Evolutionary conservation across 108 stramenopile genomes (phyloP), one percentile per base, ranked within the genome.

Genomic region (Nannochloropsis gaditana): DNA sequence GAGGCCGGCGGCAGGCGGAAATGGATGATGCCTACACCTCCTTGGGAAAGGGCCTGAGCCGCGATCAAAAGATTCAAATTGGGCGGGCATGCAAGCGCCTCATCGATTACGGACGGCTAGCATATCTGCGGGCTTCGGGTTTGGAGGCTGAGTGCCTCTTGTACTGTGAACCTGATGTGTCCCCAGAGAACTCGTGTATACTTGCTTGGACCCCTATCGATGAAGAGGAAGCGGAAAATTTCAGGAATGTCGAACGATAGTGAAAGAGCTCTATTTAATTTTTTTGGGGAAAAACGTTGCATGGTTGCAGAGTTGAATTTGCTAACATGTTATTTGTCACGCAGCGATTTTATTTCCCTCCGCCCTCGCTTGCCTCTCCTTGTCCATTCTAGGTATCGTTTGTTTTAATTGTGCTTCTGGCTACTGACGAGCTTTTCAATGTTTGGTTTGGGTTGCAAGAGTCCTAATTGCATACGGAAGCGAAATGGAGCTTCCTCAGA

Each of bases 1-100:
- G 45, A 3, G 83, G 3, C 43, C 41, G 21, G 21, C 83, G 44
- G 17, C 79, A 47, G 84, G 80, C 43, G 41, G 44, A 84, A 47
- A 82, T 11, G 44, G 83, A 87, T 42, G 83, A 83, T 41, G 84
- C 21, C 3, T 73, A n/a, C n/a, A 2, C 59, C 59, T 73, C 59
- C 15, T n/a, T n/a, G 19, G 31, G 31, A 31, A 73, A 73, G 4
- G 59, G n/a, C 59, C 59, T 73, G 59, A 73, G 59, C 59, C 15
- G 59, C 3, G 59, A 73, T 15, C 19, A 73, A n/a, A 73, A 73
- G 59, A 73, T 73, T 73, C 5, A 73, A n/a, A 73, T 73, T 3
- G 59, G 59, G 19, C n/a, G 59, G 59, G 59, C 59, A 8, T 73
- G 59, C 8, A 73, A 73, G 8, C 59, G 59, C 19, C n/a, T 73